Evolutionary conservation across 148 eudicot genomes (phyloP).

Genomic region (Agrostemma githago): DNA sequence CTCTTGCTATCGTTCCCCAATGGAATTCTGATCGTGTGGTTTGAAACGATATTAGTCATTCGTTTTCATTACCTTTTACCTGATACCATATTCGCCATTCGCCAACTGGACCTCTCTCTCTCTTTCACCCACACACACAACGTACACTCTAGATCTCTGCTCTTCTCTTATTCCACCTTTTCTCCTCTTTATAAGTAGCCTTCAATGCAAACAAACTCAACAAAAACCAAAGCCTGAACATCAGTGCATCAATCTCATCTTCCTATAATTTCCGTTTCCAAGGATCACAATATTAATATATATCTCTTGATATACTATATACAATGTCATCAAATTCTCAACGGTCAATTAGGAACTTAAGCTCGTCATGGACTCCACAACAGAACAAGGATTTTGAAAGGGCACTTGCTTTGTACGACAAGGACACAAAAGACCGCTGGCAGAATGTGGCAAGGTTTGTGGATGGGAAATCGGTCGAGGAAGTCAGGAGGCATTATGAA

Average conservation of each 20-base stretch:
- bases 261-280: neutral
- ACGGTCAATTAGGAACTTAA: slow-evolving; percentile 4
- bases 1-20: slow-evolving; percentile 19
- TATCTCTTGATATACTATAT: neutral
- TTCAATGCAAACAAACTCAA: slow-evolving; percentile 20
- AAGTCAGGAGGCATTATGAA: slow-evolving; percentile 39
- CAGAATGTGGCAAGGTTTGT: slow-evolving; percentile 37
- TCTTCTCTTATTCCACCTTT: slow-evolving; percentile 11
- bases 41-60: slow-evolving; percentile 24
- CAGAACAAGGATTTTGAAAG: slow-evolving; percentile 44
- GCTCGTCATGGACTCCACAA: slow-evolving; percentile 35
- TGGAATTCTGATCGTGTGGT: slow-evolving; percentile 33
- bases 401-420: slow-evolving; percentile 37
- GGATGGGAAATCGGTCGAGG: slow-evolving; percentile 32
- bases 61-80: slow-evolving; percentile 19
- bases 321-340: slow-evolving; percentile 28
- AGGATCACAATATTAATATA: neutral
- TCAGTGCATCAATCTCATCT: slow-evolving; percentile 10
- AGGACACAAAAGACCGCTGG: slow-evolving; percentile 38
- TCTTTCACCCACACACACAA: neutral
- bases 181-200: slow-evolving; percentile 27
- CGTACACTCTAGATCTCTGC: neutral
- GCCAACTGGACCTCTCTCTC: slow-evolving; percentile 31
- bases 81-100: slow-evolving; percentile 40
- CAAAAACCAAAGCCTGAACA: slow-evolving; percentile 21